Base-by-base conservation (phyloP, 768 basidiomycete species). In the Gloeopeniophorella convolvens region DNA sequence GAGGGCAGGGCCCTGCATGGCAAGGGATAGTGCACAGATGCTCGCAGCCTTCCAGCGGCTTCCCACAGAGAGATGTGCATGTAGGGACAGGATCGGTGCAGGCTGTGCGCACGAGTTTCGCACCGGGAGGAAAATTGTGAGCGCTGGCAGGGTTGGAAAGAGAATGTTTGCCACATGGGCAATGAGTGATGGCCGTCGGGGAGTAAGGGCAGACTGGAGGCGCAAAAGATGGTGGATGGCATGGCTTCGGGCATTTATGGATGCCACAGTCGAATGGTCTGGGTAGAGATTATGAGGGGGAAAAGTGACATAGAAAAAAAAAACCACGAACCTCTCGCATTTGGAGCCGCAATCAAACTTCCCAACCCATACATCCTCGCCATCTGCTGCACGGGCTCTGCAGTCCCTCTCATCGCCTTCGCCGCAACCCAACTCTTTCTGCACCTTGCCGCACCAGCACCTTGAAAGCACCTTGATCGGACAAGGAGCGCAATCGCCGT, bases 71-170 rank as follows among this genome's bases (percentile, higher is more conserved):
- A 0, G 79, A 77, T 4, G 64, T 58, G 63, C 96, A 99, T 0
- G 85, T 89, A 0, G 91, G 91, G 51, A 96, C 80, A 3, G 84
- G 84, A 7, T 82, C 81, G 1, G 78, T 72, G 64, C 95, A 97
- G 3, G 68, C 66, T 0, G 63, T 61, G 6, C 68, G 66, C 11
- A 45, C 23, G 42, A 66, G 60, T 16, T 42, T 26, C 75, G 83
- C 24, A 70, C 62, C 8, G 70, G 70, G 52, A 75, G 69, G 51
- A 42, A 58, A 70, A 51, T 59, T 60, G 31, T 57, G 56, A 11
- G 64, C 57, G 0, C 65, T 62, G 4, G 66, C 62, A 3, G 71
- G 68, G 4, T 48, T 42, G 13, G 72, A 64, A 50, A 85, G 78
- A 3, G 70, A 64, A 37, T 70, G 74, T 45, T 80, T 78, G 11